These are phyloP conservation scores for Ampelomyces quisqualis DNA, from an alignment of 2,329 filamentous ascomycete species.

Conservation along the genomic window DNA sequence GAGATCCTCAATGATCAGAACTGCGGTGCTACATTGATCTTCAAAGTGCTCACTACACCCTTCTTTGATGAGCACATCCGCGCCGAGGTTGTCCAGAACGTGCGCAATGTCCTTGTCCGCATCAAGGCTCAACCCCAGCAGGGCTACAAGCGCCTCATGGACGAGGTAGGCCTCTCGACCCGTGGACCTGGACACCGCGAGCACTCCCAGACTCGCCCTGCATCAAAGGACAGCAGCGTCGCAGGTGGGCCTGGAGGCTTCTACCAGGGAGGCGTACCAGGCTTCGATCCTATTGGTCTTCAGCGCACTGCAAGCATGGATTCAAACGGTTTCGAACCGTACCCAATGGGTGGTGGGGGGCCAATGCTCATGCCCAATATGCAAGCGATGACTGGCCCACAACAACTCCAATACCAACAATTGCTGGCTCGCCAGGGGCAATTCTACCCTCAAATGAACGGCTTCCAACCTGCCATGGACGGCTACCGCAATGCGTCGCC, in stretches of 20 bases:
- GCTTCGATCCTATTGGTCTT: slow-evolving; percentile 47
- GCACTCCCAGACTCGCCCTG: slow-evolving; percentile 40
- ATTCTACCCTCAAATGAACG: slow-evolving; percentile 51
- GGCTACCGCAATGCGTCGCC: slow-evolving; percentile 47
- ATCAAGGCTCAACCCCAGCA: slow-evolving; percentile 93
- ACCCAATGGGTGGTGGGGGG: slow-evolving; percentile 38
- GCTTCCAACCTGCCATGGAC: slow-evolving; percentile 46
- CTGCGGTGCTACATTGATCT: slow-evolving; percentile 92
- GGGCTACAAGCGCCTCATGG: slow-evolving; percentile 98
- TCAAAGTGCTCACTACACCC: slow-evolving; percentile 96
- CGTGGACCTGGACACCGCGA: slow-evolving; percentile 46
- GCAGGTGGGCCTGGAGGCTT: slow-evolving; percentile 37
- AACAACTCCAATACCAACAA: slow-evolving; percentile 60
- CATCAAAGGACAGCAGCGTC: slow-evolving; percentile 40
- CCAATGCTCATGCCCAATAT: slow-evolving; percentile 43
- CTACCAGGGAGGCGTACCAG: slow-evolving; percentile 40
- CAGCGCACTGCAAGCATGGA: slow-evolving; percentile 54
- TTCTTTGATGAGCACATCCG: slow-evolving; percentile 95
- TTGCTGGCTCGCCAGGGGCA: slow-evolving; percentile 53
- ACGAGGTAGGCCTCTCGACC: slow-evolving; percentile 86
- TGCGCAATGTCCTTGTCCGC: slow-evolving; percentile 81
- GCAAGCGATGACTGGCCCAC: slow-evolving; percentile 48
- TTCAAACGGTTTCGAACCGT: slow-evolving; percentile 51
- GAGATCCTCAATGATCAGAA: slow-evolving; percentile 88
- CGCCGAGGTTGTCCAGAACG: slow-evolving; percentile 83